These are phyloP conservation scores for Aspergillus kassunensis DNA, from an alignment of 495 filamentous ascomycete genomes.

Conservation along the genomic window DNA sequence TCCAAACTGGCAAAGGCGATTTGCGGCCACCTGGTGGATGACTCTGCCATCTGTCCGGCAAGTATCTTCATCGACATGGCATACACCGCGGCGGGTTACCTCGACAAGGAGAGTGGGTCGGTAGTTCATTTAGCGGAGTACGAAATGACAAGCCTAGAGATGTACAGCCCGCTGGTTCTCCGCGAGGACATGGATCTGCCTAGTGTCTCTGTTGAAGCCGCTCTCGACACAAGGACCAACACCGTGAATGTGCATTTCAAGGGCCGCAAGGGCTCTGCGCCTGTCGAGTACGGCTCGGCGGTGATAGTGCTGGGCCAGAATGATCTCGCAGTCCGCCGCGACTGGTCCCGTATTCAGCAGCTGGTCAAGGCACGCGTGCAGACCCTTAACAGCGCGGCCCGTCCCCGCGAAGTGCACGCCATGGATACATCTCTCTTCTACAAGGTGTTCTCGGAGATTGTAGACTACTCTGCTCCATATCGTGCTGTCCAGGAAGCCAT, in stretches of 20 bases:
- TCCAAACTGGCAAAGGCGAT: background rate
- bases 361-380: background rate
- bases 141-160: background rate
- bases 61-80: slow-evolving; percentile 8
- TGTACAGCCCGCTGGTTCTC: background rate
- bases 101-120: background rate
- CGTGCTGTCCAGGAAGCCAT: background rate
- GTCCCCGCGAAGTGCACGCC: background rate
- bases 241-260: background rate
- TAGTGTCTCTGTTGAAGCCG: background rate
- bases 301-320: too few species aligned
- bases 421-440: background rate
- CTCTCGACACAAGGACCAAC: too few species aligned
- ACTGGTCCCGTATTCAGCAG: background rate
- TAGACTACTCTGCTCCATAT: slow-evolving; percentile 1
- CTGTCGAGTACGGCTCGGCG: background rate
- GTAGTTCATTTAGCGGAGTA: background rate
- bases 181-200: background rate
- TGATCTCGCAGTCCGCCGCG: too few species aligned
- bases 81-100: background rate
- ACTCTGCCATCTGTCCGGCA: slow-evolving; percentile 1
- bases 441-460: slow-evolving; percentile 1
- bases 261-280: background rate
- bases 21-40: slow-evolving; percentile 3
- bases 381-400: background rate